Evolutionary conservation across 257 asterid genomes (phyloP).

Genomic region (Cordia subcordata): DNA sequence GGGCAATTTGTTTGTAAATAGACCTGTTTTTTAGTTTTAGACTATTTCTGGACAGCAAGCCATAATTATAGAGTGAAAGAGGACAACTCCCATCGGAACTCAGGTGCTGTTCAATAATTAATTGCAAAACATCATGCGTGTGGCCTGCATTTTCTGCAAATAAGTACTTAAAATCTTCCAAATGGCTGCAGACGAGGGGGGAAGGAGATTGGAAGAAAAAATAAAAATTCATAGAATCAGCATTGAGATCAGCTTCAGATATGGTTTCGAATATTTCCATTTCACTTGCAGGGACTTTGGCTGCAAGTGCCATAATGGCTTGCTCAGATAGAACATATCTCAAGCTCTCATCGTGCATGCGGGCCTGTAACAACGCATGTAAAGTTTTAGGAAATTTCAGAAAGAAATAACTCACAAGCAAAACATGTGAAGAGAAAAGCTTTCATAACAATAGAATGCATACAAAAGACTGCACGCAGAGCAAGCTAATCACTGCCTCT

Average conservation of each 20-base stretch:
- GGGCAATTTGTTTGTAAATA: slow-evolving; percentile 40
- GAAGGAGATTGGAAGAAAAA: slow-evolving; percentile 55
- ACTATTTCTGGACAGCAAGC: slow-evolving; percentile 55
- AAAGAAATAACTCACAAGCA: neutral
- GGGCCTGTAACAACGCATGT: slow-evolving; percentile 64
- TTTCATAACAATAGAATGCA: neutral
- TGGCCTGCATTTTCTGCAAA: slow-evolving; percentile 36
- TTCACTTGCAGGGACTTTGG: slow-evolving; percentile 51
- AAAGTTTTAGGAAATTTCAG: neutral
- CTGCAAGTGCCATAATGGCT: slow-evolving; percentile 65
- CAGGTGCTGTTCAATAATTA: slow-evolving; percentile 52
- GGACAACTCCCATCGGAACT: slow-evolving; percentile 74
- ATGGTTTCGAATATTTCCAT: slow-evolving; percentile 44
- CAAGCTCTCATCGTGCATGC: slow-evolving; percentile 93
- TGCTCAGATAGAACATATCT: slow-evolving; percentile 84
- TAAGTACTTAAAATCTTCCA: slow-evolving; percentile 53
- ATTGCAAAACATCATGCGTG: slow-evolving; percentile 39
- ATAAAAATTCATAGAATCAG: slow-evolving; percentile 29
- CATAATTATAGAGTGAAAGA: slow-evolving; percentile 69
- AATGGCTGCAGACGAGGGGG: slow-evolving; percentile 64
- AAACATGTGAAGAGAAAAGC: neutral
- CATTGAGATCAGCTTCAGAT: slow-evolving; percentile 55
- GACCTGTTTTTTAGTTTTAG: slow-evolving; percentile 44
- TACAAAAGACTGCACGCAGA: no score
- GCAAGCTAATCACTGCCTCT: no score